These are phyloP conservation scores for Sambucus nigra DNA, from an alignment of 129 eudicot species.

Conservation along the genomic window DNA sequence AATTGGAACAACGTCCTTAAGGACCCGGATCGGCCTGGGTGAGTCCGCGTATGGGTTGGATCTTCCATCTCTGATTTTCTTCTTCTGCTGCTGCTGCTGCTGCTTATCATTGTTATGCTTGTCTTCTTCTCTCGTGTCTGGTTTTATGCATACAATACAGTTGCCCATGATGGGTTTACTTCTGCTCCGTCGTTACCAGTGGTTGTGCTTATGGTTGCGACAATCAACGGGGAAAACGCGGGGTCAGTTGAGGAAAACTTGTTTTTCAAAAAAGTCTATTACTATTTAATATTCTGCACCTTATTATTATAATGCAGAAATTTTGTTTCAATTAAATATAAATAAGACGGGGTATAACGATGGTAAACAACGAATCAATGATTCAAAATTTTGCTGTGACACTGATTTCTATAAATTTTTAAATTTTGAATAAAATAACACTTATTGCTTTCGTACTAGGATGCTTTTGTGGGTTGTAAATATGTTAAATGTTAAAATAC, in stretches of 20 bases:
- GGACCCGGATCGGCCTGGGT: constrained; percentile 60
- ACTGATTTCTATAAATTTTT: no score
- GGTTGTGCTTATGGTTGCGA: constrained; percentile 20
- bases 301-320: no score
- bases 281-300: no score
- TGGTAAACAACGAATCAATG: no score
- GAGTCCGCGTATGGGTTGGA: constrained; percentile 66
- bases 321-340: no score
- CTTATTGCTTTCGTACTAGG: no score
- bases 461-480: no score
- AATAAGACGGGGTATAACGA: no score
- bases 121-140: constrained; percentile 20
- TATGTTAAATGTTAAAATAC: no score
- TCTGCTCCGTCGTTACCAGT: constrained; percentile 12
- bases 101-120: constrained; percentile 23
- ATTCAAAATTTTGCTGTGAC: no score
- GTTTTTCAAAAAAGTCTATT: constrained; percentile 21
- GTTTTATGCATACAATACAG: constrained; percentile 64
- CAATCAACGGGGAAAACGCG: constrained; percentile 32
- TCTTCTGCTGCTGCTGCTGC: constrained; percentile 14
- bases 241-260: constrained; percentile 29
- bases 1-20: constrained; percentile 48
- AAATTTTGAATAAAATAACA: no score
- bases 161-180: constrained; percentile 58
- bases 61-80: constrained; percentile 21